phyloP scores from a whole-genome alignment of 768 basidiomycete species.

The Austroboletus festivus region DNA sequence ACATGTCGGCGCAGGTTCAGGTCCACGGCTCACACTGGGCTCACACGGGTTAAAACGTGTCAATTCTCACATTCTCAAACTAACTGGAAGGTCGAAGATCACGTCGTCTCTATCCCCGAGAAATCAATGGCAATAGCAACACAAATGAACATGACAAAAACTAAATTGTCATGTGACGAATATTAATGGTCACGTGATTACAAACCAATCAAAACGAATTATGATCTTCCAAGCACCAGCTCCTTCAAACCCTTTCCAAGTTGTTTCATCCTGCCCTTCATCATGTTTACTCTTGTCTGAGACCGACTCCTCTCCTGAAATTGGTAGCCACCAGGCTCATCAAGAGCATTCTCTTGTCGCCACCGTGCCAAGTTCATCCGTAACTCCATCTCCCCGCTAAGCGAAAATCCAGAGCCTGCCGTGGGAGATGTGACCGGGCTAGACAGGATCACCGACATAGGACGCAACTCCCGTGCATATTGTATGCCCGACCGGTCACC shows the following conservation, averaged over 20 bases:
- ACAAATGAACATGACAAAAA: too few relatives aligned
- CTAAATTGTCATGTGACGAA: background rate
- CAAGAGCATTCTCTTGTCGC: slow-evolving; percentile 28
- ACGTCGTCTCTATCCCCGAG: too few relatives aligned
- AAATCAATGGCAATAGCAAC: too few relatives aligned
- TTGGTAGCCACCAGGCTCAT: slow-evolving; percentile 30
- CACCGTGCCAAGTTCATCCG: slow-evolving; percentile 50
- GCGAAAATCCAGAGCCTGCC: slow-evolving; percentile 42
- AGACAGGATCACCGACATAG: slow-evolving; percentile 29
- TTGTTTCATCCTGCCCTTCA: slow-evolving; percentile 28
- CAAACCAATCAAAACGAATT: slow-evolving; percentile 1
- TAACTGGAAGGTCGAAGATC: too few relatives aligned
- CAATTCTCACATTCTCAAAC: background rate
- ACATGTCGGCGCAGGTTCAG: too few relatives aligned
- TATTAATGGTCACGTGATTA: slow-evolving; percentile 5
- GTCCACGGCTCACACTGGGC: slow-evolving; percentile 6
- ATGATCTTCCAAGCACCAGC: slow-evolving; percentile 28
- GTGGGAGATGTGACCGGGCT: slow-evolving; percentile 17
- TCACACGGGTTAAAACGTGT: slow-evolving; percentile 5
- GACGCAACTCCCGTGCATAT: slow-evolving; percentile 20
- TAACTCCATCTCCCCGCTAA: slow-evolving; percentile 60
- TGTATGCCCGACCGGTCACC: slow-evolving; percentile 19
- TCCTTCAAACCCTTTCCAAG: slow-evolving; percentile 31
- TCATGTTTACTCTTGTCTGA: slow-evolving; percentile 15
- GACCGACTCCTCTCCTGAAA: slow-evolving; percentile 29